Percentiles rank a stretch among this genome's conserved stretches.
These are phyloP conservation scores for Mortierella claussenii DNA, from an alignment of 192 early-diverging fungal genomes.

Conservation along the genomic window DNA sequence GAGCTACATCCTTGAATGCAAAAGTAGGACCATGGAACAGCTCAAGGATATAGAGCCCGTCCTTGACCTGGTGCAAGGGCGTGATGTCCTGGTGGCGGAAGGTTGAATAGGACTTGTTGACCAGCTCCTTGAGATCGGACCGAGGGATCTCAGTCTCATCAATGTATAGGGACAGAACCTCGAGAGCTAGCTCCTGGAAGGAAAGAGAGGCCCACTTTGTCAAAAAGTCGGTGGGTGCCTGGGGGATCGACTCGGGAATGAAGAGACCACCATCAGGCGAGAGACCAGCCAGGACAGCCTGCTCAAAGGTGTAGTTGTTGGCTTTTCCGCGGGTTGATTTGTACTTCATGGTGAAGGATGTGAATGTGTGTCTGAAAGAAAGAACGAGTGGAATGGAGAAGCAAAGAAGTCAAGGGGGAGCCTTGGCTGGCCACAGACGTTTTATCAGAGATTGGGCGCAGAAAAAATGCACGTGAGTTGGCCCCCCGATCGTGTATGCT, in stretches of 20 bases:
- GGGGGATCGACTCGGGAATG: constrained; percentile 87
- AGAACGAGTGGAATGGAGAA: background rate
- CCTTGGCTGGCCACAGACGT: background rate
- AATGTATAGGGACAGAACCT: constrained; percentile 88
- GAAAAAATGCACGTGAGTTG: background rate
- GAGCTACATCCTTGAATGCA: constrained; percentile 98
- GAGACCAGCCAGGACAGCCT: constrained; percentile 92
- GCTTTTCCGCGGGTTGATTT: constrained; percentile 88
- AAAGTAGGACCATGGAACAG: constrained; percentile 98
- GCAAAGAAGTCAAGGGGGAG: background rate
- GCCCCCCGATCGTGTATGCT: background rate
- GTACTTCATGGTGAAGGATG: constrained; percentile 80
- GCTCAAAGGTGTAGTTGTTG: constrained; percentile 81
- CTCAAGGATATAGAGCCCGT: constrained; percentile 83
- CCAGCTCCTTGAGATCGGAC: constrained; percentile 72
- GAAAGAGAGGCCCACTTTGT: constrained; percentile 75
- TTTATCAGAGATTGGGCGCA: too few relatives aligned
- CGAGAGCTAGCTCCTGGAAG: constrained; percentile 85
- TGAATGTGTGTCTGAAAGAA: constrained; percentile 6
- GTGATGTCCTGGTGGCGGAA: constrained; percentile 83
- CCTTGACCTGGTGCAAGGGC: constrained; percentile 74
- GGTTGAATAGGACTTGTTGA: constrained; percentile 79
- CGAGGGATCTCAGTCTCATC: constrained; percentile 80
- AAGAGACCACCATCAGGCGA: constrained; percentile 95
- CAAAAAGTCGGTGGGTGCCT: constrained; percentile 75